phyloP scores from a whole-genome alignment of 208 protist species.

The Trypanosoma vivax region DNA sequence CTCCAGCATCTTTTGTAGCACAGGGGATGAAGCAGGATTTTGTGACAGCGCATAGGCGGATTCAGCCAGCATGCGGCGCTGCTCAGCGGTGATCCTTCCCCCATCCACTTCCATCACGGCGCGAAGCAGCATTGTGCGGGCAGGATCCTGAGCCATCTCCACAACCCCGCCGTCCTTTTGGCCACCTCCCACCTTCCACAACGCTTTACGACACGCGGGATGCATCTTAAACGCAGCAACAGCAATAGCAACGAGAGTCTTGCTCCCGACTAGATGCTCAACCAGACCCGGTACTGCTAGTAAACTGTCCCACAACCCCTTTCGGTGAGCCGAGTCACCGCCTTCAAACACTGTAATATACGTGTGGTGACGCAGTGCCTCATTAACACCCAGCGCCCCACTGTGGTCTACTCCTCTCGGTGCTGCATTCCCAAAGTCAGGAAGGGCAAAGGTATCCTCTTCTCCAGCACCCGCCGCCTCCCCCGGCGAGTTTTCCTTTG shows the following conservation, averaged over 20 bases:
- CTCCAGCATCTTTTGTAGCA: constrained; percentile 78
- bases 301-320: constrained; percentile 47
- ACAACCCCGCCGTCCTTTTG: constrained; percentile 15
- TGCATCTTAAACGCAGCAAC: constrained; percentile 22
- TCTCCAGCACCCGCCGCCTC: constrained; percentile 9
- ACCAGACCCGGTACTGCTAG: constrained; percentile 19
- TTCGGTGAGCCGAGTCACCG: constrained; percentile 63
- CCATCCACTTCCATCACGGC: constrained; percentile 56
- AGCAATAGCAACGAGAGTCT: constrained; percentile 21
- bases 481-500: neutral
- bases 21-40: constrained; percentile 62
- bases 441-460: constrained; percentile 46
- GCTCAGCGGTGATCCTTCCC: constrained; percentile 13
- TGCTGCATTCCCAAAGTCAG: constrained; percentile 52
- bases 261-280: constrained; percentile 29
- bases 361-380: constrained; percentile 38
- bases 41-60: constrained; percentile 37
- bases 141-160: constrained; percentile 47
- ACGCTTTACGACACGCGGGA: constrained; percentile 9
- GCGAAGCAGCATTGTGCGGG: constrained; percentile 68
- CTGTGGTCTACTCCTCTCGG: neutral
- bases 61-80: constrained; percentile 21
- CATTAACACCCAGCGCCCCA: neutral
- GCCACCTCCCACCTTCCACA: constrained; percentile 11
- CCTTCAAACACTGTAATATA: constrained; percentile 63